Evolutionary conservation across 2,329 filamentous ascomycete genomes (phyloP).

Genomic region (Fusarium miscanthi): DNA sequence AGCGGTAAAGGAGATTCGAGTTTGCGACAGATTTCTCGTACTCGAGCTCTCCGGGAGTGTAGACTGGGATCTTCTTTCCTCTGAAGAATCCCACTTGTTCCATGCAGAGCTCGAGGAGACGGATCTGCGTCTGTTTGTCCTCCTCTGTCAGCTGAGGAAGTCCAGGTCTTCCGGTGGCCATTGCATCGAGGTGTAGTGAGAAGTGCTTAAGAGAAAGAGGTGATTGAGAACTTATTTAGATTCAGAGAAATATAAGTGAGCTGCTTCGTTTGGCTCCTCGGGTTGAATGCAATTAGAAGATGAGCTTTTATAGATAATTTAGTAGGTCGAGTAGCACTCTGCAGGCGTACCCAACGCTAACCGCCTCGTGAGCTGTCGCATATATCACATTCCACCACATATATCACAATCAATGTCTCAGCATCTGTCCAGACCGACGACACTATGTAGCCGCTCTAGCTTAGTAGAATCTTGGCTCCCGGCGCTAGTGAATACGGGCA

Average conservation of each 20-base stretch:
- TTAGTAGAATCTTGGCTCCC: neutral
- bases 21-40: constrained; percentile 33
- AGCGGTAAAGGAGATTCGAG: constrained; percentile 31
- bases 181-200: neutral
- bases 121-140: rapidly evolving
- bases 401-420: neutral
- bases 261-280: no score
- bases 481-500: neutral
- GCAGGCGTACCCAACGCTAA: neutral
- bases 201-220: neutral
- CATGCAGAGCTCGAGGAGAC: neutral
- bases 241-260: no score
- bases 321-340: rapidly evolving
- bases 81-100: constrained; percentile 10
- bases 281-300: rapidly evolving
- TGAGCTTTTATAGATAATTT: neutral
- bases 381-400: neutral
- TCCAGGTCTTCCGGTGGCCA: neutral
- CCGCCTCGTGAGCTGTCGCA: rapidly evolving
- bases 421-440: rapidly evolving
- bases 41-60: constrained; percentile 1
- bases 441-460: rapidly evolving
- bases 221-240: neutral
- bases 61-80: neutral
- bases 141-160: rapidly evolving